A percentile compares a stretch with the other conserved stretches of the same genome.
These are phyloP conservation scores for Colletotrichum horii DNA, from an alignment of 2,329 filamentous ascomycete genomes.

Conservation along the genomic window DNA sequence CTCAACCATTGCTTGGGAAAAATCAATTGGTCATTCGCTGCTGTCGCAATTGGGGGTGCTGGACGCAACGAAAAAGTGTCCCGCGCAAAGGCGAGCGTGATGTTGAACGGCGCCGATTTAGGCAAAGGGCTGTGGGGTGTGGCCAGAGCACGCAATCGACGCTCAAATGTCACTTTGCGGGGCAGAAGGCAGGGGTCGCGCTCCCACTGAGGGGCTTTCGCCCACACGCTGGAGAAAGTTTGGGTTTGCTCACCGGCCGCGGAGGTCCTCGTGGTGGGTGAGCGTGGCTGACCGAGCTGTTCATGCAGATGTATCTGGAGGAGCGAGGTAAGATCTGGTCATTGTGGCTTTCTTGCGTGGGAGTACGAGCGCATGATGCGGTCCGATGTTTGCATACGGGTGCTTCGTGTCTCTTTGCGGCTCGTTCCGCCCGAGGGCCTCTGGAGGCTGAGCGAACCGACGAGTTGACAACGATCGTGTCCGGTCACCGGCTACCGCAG, in stretches of 20 bases:
- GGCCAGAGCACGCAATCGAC: slow-evolving; percentile 37
- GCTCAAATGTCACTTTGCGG: slow-evolving; percentile 25
- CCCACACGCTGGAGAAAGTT: neutral
- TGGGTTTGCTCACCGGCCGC: neutral
- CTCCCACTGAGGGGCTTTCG: neutral
- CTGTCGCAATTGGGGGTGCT: neutral
- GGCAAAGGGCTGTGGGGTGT: slow-evolving; percentile 32
- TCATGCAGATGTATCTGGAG: neutral
- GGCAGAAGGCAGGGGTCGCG: slow-evolving; percentile 5
- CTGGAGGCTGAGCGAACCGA: neutral
- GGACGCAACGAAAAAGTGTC: neutral
- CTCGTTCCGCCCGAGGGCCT: neutral
- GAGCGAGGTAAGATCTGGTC: neutral
- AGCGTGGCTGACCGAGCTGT: neutral
- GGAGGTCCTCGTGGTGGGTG: neutral
- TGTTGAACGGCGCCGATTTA: slow-evolving; percentile 23
- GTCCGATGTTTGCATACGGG: neutral
- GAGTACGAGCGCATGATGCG: neutral
- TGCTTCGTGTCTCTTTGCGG: neutral
- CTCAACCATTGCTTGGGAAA: neutral
- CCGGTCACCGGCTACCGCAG: slow-evolving; percentile 1
- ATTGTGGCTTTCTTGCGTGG: neutral
- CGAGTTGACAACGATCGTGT: neutral
- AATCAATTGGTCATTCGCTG: neutral
- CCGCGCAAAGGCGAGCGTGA: neutral